Base-by-base conservation (phyloP, 225 moss, liverwort and hornwort genomes). In the Bryum argenteum region DNA sequence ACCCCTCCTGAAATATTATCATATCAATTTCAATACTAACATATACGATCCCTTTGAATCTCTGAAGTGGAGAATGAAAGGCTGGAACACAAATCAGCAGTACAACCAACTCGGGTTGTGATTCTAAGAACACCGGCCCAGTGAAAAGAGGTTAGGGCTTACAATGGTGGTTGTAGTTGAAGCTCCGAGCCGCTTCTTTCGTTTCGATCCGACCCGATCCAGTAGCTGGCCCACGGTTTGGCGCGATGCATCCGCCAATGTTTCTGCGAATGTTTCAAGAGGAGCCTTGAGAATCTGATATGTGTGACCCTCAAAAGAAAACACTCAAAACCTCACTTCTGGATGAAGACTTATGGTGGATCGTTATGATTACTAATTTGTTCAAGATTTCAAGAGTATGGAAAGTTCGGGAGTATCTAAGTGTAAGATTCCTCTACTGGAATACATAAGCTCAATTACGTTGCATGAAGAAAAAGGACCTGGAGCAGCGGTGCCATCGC, bases 231-330 rank as follows among this genome's bases (percentile, higher is more conserved):
- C 84, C 70, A 88, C 84, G 17, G 77, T 84, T 23, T 84, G 84
- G 10, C 79, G 81, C 42, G 87, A 88, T 59, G 84, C 87, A 80
- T 84, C 84, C 65, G 87, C 87, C 87, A 88, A 79, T 18, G 87
- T 84, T 68, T 77, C 87, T 88, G 78, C 19, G 19, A 63, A 37
- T 23, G 8, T 43, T 45, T 17, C 44, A 65, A 73, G 10, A 66
- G 18, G n/a, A 15, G 39, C 37, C 69, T 54, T 61, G 20, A 41
- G 41, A 12, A 21, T 47, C 45, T 53, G 13, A 69, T 10, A 38
- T 48, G 50, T 55, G 23, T 50, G 23, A 55, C 7, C 47, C 16
- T 19, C 14, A 39, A 20, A 61, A 70, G 33, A 53, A 70, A 63
- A 68, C 58, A 71, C 10, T 19, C 24, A 52, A 57, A 9, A 19